Conservation (phyloP, 1,284 basidiomycete species). For the Puccinia novopanici region DNA sequence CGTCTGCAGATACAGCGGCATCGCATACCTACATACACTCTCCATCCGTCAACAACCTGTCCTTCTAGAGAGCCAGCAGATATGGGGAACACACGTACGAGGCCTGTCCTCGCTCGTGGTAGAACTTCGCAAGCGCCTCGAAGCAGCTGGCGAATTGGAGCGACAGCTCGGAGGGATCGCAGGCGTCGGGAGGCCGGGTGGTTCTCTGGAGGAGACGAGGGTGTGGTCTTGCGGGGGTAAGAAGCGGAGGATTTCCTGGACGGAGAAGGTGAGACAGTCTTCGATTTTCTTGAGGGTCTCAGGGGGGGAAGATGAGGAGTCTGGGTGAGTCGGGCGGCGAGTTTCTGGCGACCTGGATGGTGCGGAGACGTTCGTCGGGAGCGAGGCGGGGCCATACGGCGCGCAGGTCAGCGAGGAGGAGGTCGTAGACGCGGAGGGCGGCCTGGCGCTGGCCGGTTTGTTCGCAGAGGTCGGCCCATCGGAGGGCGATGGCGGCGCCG, state of each 20-base stretch:
- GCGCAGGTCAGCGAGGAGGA: background rate
- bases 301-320: background rate
- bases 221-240: background rate
- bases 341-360: constrained; percentile 26
- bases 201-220: background rate
- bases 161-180: background rate
- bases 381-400: background rate
- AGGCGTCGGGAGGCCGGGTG: too few species aligned
- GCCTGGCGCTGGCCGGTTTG: background rate
- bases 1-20: constrained; percentile 16
- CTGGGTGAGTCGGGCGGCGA: background rate
- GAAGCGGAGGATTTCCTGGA: background rate
- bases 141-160: constrained; percentile 21
- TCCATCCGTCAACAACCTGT: too few species aligned
- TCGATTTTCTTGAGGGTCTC: background rate
- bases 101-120: background rate
- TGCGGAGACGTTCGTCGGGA: background rate
- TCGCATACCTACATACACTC: constrained; percentile 10
- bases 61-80: too few species aligned
- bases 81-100: too few species aligned
- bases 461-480: background rate
- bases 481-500: background rate
- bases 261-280: constrained; percentile 6
- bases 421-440: background rate
- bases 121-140: constrained; percentile 1